These are phyloP conservation scores for Millerago galiae DNA, from an alignment of 805 yeast genomes.

Conservation along the genomic window DNA sequence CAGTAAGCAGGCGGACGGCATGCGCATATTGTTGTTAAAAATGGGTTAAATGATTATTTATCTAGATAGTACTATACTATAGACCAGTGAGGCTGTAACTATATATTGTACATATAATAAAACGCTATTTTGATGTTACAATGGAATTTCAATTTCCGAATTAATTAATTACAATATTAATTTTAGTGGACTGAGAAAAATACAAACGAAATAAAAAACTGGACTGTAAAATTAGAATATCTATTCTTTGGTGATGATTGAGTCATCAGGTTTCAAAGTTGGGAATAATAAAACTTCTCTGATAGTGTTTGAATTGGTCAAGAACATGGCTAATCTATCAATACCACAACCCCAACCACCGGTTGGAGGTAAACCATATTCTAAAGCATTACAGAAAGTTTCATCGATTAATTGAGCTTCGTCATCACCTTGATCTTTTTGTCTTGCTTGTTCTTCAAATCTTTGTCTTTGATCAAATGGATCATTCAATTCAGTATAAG, in stretches of 20 bases:
- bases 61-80: no score
- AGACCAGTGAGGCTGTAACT: no score
- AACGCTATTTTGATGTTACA: no score
- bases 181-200: no score
- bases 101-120: no score
- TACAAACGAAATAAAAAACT: no score
- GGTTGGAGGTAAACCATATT: slow-evolving; percentile 98
- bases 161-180: no score
- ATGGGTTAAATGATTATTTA: no score
- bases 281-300: slow-evolving; percentile 98
- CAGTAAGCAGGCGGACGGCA: no score
- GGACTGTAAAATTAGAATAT: background rate
- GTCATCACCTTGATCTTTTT: slow-evolving; percentile 98
- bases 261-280: slow-evolving; percentile 89
- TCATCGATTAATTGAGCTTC: slow-evolving; percentile 97
- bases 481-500: slow-evolving; percentile 97
- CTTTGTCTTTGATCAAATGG: slow-evolving; percentile 97
- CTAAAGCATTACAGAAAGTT: slow-evolving; percentile 94
- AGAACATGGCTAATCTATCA: slow-evolving; percentile 96
- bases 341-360: slow-evolving; percentile 99
- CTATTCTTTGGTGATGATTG: slow-evolving; percentile 12
- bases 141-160: no score
- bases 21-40: no score
- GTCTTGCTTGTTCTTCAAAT: slow-evolving; percentile 98
- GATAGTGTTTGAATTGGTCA: slow-evolving; percentile 92